These are phyloP conservation scores for Cinnamomum micranthum DNA, from an alignment of 164 flowering plant genomes.

Conservation along the genomic window DNA sequence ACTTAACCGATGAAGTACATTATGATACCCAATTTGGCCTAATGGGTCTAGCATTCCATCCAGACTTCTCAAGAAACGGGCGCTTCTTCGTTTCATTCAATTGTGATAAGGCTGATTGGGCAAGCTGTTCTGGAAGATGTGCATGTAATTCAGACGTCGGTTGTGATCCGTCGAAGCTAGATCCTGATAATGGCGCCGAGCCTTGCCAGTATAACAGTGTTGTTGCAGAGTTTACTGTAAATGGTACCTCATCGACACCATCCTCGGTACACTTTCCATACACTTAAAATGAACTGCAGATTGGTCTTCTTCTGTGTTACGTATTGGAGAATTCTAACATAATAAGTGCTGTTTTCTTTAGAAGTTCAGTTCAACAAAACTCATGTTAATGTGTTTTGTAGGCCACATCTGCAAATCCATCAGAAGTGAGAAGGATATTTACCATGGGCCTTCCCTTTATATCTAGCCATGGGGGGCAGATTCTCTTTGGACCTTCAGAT, in stretches of 20 bases:
- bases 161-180: constrained; percentile 82
- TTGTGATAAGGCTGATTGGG: constrained; percentile 63
- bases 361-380: background rate
- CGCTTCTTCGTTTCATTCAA: constrained; percentile 83
- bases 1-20: constrained; percentile 69
- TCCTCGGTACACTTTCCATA: constrained; percentile 42
- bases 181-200: constrained; percentile 42
- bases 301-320: background rate
- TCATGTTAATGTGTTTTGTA: constrained; percentile 23
- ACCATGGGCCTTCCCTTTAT: constrained; percentile 87
- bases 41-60: constrained; percentile 89
- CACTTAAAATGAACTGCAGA: background rate
- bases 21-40: constrained; percentile 70
- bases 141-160: constrained; percentile 76
- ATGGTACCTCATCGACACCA: constrained; percentile 46
- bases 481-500: constrained; percentile 80
- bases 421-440: constrained; percentile 83
- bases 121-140: constrained; percentile 78
- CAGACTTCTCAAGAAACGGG: constrained; percentile 66
- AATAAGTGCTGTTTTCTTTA: background rate
- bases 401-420: constrained; percentile 60
- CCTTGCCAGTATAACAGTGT: constrained; percentile 83
- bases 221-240: constrained; percentile 66
- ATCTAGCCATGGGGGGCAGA: constrained; percentile 69
- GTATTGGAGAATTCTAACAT: background rate